These are phyloP conservation scores for Bruguiera sexangula DNA, from an alignment of 345 rosid genomes.

Conservation along the genomic window DNA sequence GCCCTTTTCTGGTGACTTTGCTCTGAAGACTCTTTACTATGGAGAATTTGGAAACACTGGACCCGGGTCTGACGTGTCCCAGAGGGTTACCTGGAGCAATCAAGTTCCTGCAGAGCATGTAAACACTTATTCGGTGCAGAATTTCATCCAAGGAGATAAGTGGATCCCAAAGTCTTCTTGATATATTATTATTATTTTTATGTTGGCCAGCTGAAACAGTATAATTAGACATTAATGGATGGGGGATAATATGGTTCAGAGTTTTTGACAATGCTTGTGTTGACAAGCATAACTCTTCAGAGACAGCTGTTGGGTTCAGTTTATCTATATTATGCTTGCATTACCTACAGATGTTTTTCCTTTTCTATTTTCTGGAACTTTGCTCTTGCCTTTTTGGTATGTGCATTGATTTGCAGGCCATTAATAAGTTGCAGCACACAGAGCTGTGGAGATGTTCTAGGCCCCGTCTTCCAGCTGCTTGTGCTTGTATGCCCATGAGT, in stretches of 20 bases:
- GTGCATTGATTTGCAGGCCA: no score
- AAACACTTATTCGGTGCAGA: constrained; percentile 50
- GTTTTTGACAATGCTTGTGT: background rate
- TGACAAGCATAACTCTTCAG: background rate
- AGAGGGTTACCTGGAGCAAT: constrained; percentile 77
- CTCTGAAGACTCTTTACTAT: constrained; percentile 69
- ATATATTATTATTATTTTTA: background rate
- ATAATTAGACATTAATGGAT: background rate
- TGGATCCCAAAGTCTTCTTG: constrained; percentile 54
- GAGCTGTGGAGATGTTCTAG: no score
- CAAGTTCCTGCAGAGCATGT: constrained; percentile 55
- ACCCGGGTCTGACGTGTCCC: constrained; percentile 44
- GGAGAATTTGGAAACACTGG: constrained; percentile 78
- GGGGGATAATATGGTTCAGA: background rate
- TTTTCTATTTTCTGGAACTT: no score
- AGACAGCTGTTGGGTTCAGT: background rate
- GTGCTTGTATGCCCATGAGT: no score
- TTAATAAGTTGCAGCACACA: no score
- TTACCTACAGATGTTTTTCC: no score
- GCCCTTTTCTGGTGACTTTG: constrained; percentile 72
- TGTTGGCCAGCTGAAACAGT: background rate
- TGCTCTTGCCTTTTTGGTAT: no score
- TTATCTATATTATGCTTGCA: background rate
- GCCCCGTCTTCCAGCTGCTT: no score
- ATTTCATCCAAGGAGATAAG: constrained; percentile 79